Evolutionary conservation across 345 rosid species (phyloP).

Genomic region (Chamaenerion angustifolium): DNA sequence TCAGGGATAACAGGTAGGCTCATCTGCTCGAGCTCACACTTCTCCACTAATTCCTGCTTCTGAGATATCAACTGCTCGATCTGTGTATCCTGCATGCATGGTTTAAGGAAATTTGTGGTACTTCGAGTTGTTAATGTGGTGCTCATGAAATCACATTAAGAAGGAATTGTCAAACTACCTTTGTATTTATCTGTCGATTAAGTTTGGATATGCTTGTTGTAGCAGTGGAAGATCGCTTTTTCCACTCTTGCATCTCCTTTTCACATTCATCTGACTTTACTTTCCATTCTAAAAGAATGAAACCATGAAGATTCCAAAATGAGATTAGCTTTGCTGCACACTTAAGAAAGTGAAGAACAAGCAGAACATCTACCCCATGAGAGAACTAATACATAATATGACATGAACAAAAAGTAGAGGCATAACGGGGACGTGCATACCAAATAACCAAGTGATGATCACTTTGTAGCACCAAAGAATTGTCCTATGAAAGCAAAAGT

Average conservation of each 20-base stretch:
- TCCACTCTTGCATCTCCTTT: conserved; percentile 80
- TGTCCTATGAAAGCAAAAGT: neutral
- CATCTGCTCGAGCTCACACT: conserved; percentile 5
- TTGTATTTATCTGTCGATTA: conserved; percentile 62
- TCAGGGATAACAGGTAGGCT: conserved; percentile 2
- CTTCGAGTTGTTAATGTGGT: too few species aligned
- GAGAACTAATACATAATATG: too few species aligned
- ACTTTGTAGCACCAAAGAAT: too few species aligned
- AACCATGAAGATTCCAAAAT: neutral
- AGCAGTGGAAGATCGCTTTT: conserved; percentile 69
- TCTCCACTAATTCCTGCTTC: conserved; percentile 2
- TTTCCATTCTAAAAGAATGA: conserved; percentile 48
- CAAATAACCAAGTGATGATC: too few species aligned
- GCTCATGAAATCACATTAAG: too few species aligned
- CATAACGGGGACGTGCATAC: too few species aligned
- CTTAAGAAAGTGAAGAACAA: neutral
- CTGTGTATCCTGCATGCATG: conserved; percentile 9
- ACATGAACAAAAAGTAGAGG: too few species aligned
- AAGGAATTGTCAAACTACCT: conserved; percentile 25
- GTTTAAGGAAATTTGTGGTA: conserved; percentile 3
- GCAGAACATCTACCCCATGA: neutral
- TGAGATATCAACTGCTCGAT: neutral
- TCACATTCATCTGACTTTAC: conserved; percentile 78
- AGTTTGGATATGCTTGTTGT: conserved; percentile 67
- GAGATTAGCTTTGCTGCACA: neutral